Conservation (phyloP, 1,139 yeast species). For the Geotrichum europaeum region DNA sequence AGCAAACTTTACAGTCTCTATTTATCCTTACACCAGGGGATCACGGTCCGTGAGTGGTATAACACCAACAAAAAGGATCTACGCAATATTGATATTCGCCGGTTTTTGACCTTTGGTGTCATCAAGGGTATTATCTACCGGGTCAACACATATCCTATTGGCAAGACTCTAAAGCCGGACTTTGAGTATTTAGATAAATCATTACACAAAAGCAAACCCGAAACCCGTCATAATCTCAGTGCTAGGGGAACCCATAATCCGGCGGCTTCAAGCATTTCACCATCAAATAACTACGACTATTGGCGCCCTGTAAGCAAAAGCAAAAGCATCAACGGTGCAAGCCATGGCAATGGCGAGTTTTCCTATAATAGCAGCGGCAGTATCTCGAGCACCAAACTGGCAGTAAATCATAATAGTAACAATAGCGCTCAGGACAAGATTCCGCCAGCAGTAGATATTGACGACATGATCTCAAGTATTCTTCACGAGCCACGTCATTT, state of each 20-base stretch:
- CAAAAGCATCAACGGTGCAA: slow-evolving; percentile 11
- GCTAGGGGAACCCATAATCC: not conserved
- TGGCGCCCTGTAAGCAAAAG: not conserved
- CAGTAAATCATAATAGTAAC: slow-evolving; percentile 26
- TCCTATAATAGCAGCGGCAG: slow-evolving; percentile 15
- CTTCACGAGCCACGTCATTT: slow-evolving; percentile 55
- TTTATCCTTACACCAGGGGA: slow-evolving; percentile 72
- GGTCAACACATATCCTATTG: slow-evolving; percentile 68
- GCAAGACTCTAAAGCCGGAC: slow-evolving; percentile 25
- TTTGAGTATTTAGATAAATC: slow-evolving; percentile 24
- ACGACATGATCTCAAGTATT: slow-evolving; percentile 41
- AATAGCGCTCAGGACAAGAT: slow-evolving; percentile 11
- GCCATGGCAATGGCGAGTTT: slow-evolving; percentile 10
- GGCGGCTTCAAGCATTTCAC: not conserved
- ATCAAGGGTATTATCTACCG: slow-evolving; percentile 76
- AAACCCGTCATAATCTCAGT: not conserved
- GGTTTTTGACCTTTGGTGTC: slow-evolving; percentile 83
- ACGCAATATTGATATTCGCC: slow-evolving; percentile 65
- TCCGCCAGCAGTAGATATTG: slow-evolving; percentile 33
- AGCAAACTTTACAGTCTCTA: slow-evolving; percentile 69
- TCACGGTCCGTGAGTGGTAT: slow-evolving; percentile 77
- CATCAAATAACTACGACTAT: not conserved
- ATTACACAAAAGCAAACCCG: not conserved
- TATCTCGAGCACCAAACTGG: slow-evolving; percentile 20
- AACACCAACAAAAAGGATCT: slow-evolving; percentile 54